Evolutionary conservation across 1,284 basidiomycete genomes (phyloP).

Genomic region (Acaromyces ingoldii): DNA sequence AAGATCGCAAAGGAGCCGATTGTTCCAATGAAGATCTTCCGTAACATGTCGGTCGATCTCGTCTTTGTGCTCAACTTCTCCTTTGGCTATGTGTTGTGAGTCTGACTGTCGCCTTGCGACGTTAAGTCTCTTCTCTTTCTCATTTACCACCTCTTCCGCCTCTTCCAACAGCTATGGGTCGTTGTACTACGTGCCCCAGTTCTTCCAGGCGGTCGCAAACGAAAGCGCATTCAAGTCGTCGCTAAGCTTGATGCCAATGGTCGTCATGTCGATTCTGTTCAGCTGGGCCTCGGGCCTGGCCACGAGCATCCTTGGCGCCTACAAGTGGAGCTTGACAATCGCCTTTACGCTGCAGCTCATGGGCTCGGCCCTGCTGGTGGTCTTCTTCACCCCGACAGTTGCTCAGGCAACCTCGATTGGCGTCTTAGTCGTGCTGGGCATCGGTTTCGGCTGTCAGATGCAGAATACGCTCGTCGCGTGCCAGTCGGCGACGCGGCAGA

Average conservation of each 20-base stretch:
- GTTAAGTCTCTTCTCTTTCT: not conserved
- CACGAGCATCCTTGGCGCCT: constrained; percentile 7
- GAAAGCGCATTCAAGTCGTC: constrained; percentile 9
- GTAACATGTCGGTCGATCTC: not conserved
- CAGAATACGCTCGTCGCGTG: constrained; percentile 11
- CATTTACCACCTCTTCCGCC: too few species aligned
- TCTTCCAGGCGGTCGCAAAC: constrained; percentile 10
- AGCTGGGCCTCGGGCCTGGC: constrained; percentile 9
- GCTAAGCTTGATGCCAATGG: constrained; percentile 8
- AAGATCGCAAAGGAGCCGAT: constrained; percentile 7
- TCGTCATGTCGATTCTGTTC: constrained; percentile 10
- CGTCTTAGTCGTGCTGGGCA: constrained; percentile 8
- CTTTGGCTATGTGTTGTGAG: constrained; percentile 10
- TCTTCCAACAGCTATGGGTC: not conserved
- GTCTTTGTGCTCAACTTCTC: constrained; percentile 7
- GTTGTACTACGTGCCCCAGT: constrained; percentile 11
- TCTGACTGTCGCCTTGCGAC: not conserved
- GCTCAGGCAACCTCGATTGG: not conserved
- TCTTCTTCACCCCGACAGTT: constrained; percentile 1
- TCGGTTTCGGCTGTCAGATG: constrained; percentile 15
- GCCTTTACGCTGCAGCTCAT: not conserved
- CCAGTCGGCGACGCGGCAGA: constrained; percentile 8
- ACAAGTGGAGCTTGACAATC: constrained; percentile 8
- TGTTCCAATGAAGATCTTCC: constrained; percentile 9
- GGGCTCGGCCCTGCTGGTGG: constrained; percentile 1